phyloP scores from a whole-genome alignment of 345 rosid genomes.

The Ceriops zippeliana region DNA sequence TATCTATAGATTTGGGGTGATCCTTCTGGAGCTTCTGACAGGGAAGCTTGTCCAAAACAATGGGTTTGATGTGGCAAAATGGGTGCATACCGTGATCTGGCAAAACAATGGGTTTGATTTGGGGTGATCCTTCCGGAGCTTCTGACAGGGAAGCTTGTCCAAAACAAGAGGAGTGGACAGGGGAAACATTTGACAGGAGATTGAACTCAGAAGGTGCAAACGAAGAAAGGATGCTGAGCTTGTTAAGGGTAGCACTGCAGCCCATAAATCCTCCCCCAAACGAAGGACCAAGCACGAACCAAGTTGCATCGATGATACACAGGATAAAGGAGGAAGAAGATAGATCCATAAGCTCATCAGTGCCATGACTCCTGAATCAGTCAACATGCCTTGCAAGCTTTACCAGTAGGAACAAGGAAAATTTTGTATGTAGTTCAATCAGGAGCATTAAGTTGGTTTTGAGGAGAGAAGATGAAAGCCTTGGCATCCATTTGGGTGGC shows the following conservation, averaged over 20 bases:
- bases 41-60: conserved; percentile 46
- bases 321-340: conserved; percentile 46
- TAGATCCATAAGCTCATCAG: conserved; percentile 31
- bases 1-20: conserved; percentile 41
- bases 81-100: no score
- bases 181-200: conserved; percentile 47
- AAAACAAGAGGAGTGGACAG: conserved; percentile 70
- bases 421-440: not conserved
- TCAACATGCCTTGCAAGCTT: not conserved
- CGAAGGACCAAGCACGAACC: conserved; percentile 43
- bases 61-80: conserved; percentile 22
- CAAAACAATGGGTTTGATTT: no score
- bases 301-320: conserved; percentile 31
- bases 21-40: conserved; percentile 63
- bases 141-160: no score
- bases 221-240: conserved; percentile 53
- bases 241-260: conserved; percentile 45
- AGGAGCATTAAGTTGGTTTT: no score
- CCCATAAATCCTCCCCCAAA: conserved; percentile 37
- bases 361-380: conserved; percentile 9
- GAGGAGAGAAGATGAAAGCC: no score
- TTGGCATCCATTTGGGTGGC: no score
- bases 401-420: not conserved
- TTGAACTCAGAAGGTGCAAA: conserved; percentile 42
- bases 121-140: no score